Conservation (phyloP, 2,329 filamentous ascomycete genomes). For the Tolypocladium pustulatum region DNA sequence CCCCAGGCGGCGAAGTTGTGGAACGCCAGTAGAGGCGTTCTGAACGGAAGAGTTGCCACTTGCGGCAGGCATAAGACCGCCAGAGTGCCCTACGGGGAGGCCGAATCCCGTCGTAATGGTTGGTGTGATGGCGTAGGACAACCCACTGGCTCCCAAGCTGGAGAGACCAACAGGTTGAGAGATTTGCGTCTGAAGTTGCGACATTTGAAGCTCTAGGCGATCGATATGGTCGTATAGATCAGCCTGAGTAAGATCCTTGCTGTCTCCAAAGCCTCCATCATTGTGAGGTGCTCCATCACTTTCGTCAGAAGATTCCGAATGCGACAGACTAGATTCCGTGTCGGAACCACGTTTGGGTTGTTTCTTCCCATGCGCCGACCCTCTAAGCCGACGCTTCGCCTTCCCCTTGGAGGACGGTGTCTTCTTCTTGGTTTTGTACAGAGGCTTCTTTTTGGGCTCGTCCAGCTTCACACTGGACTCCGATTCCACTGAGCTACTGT, state of each 20-base stretch:
- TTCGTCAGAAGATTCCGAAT: constrained; percentile 1
- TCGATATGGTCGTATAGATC: constrained; percentile 13
- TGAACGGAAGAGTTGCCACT: background rate
- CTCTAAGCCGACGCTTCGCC: background rate
- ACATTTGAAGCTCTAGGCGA: constrained; percentile 16
- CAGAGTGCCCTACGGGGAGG: background rate
- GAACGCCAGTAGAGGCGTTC: background rate
- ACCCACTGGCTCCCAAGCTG: background rate
- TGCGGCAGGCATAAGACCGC: background rate
- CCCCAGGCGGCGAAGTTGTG: background rate
- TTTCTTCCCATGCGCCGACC: background rate
- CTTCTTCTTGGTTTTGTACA: background rate
- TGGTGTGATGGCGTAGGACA: background rate
- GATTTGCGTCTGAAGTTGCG: constrained; percentile 14
- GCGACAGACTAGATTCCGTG: background rate
- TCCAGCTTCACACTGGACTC: constrained; percentile 6
- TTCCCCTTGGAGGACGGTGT: background rate
- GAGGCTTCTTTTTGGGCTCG: background rate
- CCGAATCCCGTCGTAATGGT: background rate
- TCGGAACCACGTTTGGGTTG: background rate
- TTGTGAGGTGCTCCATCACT: background rate
- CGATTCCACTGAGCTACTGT: background rate
- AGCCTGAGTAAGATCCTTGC: background rate
- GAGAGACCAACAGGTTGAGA: background rate
- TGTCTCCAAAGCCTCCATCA: constrained; percentile 1